phyloP scores from a whole-genome alignment of 495 filamentous ascomycete species.

The Aspergillus asperescens region DNA sequence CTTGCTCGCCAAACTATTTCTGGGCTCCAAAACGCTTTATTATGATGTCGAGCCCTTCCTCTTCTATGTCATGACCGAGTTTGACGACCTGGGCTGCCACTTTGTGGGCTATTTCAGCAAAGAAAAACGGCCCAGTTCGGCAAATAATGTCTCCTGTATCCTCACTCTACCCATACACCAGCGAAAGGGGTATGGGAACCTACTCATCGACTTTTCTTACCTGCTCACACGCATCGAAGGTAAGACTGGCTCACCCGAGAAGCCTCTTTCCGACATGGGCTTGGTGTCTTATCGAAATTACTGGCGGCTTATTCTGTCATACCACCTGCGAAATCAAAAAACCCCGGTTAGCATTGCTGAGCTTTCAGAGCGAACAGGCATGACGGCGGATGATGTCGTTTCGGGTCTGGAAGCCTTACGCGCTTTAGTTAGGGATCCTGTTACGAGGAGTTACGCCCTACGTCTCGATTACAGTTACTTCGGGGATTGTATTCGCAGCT shows the following conservation, averaged over 20 bases:
- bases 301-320: slow-evolving; percentile 85
- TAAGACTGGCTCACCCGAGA: slow-evolving; percentile 94
- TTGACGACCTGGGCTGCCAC: slow-evolving; percentile 87
- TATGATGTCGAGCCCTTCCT: slow-evolving; percentile 98
- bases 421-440: slow-evolving; percentile 81
- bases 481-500: slow-evolving; percentile 74
- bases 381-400: slow-evolving; percentile 94
- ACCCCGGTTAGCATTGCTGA: slow-evolving; percentile 65
- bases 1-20: slow-evolving; percentile 89
- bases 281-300: slow-evolving; percentile 96
- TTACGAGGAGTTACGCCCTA: slow-evolving; percentile 81
- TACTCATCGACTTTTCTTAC: slow-evolving; percentile 97
- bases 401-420: slow-evolving; percentile 86
- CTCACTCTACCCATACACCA: slow-evolving; percentile 93
- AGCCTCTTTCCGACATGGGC: slow-evolving; percentile 96
- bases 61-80: slow-evolving; percentile 98
- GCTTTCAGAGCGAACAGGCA: slow-evolving; percentile 85
- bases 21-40: slow-evolving; percentile 96
- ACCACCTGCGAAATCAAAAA: slow-evolving; percentile 63
- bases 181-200: slow-evolving; percentile 92
- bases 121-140: slow-evolving; percentile 91
- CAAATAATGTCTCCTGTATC: slow-evolving; percentile 97
- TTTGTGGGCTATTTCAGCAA: slow-evolving; percentile 99
- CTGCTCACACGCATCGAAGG: slow-evolving; percentile 87
- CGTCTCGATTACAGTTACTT: slow-evolving; percentile 79